Evolutionary conservation across 169 alveolate species (phyloP).

Genomic region (Eimeria necatrix): DNA sequence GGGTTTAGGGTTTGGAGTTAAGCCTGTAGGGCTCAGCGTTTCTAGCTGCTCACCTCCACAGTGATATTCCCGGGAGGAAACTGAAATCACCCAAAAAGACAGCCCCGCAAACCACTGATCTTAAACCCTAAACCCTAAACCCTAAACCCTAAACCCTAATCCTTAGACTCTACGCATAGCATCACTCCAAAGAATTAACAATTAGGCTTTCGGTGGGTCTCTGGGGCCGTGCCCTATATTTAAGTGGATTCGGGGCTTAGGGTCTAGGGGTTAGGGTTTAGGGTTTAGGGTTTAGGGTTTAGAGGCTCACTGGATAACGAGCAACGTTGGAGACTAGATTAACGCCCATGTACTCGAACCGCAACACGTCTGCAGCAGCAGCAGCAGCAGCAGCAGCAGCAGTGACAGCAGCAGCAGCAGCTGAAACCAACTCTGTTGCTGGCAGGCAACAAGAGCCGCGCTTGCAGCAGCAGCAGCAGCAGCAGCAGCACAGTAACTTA

Average conservation of each 20-base stretch:
- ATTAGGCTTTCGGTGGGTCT: no score
- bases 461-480: background rate
- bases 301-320: background rate
- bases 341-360: slow-evolving; percentile 28
- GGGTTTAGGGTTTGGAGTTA: background rate
- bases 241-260: background rate
- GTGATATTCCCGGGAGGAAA: background rate
- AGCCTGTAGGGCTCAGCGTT: background rate
- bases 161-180: no score
- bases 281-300: background rate
- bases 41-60: background rate
- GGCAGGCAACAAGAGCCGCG: slow-evolving; percentile 26
- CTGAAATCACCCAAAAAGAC: background rate
- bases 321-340: background rate
- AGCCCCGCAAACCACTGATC: no score
- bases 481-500: background rate
- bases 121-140: no score
- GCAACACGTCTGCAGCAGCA: background rate
- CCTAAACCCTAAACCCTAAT: no score
- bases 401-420: background rate
- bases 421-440: background rate
- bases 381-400: slow-evolving; percentile 38
- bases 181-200: no score
- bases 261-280: background rate
- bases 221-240: no score